Evolutionary conservation across 306 rosid genomes (phyloP), one percentile per base, ranked within the genome.

Genomic region (Prunus davidiana): DNA sequence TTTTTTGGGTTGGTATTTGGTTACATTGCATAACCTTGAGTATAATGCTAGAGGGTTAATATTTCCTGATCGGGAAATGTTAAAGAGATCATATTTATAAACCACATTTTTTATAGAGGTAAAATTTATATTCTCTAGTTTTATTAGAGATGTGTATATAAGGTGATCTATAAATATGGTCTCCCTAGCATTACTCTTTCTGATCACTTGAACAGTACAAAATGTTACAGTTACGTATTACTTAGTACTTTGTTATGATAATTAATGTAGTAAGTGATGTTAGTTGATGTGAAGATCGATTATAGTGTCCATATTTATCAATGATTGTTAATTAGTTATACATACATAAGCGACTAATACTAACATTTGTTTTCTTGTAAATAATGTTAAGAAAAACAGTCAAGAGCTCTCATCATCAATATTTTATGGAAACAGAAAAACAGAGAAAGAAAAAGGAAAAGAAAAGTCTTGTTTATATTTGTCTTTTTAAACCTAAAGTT

Each of bases 401-500:
- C 13, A 16, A 24, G 27, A 56, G 20, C 62, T n/a, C 6, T 24
- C 38, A 49, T 49, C 13, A 27, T 16, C 20, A 63, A 28, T 63
- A 8, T 63, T 19, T 10, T 19, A 18, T 43, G 57, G n/a, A 60
- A 24, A 73, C 27, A 54, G 46, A 8, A 7, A 8, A 2, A 41
- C 38, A 81, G 64, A 38, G 0, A 6, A 38, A 69, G 43, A 8
- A 4, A 41, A 50, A 81, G 64, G 5, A 2, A 6, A 38, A 69
- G 43, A n/a, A 70, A 30, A 28, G 56, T 58, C 8, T 16, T 56
- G 22, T 51, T 24, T 19, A 6, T 43, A 55, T 2, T 20, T 51
- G 1, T 13, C 30, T 18, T 62, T 80, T 62, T 13, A 63, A 61
- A 57, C 34, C 41, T 24, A 47, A 57, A 57, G 81, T 66, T 65